Evolutionary conservation across 2,329 filamentous ascomycete genomes (phyloP).

Genomic region (Seiridium cupressi): DNA sequence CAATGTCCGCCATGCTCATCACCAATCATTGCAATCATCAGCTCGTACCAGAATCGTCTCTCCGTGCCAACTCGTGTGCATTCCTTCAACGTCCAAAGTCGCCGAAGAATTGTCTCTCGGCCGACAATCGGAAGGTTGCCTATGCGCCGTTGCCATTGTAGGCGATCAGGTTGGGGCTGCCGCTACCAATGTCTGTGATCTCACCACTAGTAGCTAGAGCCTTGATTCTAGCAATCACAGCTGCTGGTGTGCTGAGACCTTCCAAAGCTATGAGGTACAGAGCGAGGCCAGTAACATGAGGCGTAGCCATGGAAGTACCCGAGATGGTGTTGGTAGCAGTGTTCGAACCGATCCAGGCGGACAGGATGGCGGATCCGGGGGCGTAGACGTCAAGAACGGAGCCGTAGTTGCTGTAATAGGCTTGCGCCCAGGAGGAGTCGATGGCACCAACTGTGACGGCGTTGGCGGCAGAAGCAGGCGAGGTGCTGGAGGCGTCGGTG

Average conservation of each 20-base stretch:
- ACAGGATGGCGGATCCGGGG: slow-evolving; percentile 29
- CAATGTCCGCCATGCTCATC: not conserved
- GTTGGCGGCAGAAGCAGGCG: slow-evolving; percentile 46
- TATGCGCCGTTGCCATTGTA: slow-evolving; percentile 7
- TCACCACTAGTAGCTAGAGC: slow-evolving; percentile 3
- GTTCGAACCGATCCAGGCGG: slow-evolving; percentile 32
- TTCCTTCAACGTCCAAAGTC: too few species aligned
- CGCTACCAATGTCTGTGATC: slow-evolving; percentile 5
- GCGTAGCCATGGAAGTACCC: slow-evolving; percentile 47
- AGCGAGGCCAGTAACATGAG: slow-evolving; percentile 44
- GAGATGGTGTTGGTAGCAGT: slow-evolving; percentile 32
- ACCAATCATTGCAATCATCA: not conserved
- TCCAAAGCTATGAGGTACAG: slow-evolving; percentile 34
- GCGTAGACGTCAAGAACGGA: slow-evolving; percentile 31
- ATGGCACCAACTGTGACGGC: slow-evolving; percentile 54
- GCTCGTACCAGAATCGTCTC: too few species aligned
- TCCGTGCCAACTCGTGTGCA: too few species aligned
- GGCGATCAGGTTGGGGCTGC: slow-evolving; percentile 3
- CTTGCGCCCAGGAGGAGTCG: slow-evolving; percentile 34
- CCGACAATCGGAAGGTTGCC: not conserved
- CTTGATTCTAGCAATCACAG: slow-evolving; percentile 5
- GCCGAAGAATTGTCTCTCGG: not conserved
- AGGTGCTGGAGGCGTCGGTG: slow-evolving; percentile 36
- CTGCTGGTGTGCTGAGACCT: slow-evolving; percentile 3
- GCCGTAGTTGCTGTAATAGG: slow-evolving; percentile 35